Base-by-base conservation (phyloP, 305 asterid species). In the Striga hermonthica region DNA sequence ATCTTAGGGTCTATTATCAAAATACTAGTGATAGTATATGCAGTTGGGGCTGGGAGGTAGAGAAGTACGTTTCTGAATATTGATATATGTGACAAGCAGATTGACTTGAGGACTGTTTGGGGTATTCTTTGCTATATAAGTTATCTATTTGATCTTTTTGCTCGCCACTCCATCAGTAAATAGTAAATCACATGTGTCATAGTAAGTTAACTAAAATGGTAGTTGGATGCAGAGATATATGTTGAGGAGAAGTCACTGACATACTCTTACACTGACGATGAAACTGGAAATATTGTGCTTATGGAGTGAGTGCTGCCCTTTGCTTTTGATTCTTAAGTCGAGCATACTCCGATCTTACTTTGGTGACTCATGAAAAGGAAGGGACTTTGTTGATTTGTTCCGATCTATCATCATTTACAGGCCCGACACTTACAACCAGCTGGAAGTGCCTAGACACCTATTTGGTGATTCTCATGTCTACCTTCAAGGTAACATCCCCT, bases 181-280 rank as follows among this genome's bases (percentile, higher is more conserved):
- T 65, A 52, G 39, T 38, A 36, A 34, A 3, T 44, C 57, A 40
- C 28, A 13, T 41, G 9, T 45, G 16, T 37, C 41, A 49, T 58
- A 35, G 65, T 64, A 53, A 50, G 49, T 62, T 67, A 39, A 52
- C 73, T 72, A 28, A 75, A 63, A 43, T 48, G 52, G 15, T 54
- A 4, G 9, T 75, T 56, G 57, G 72, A 38, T 84, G 75, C 97
- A 92, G 97, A 73, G 82, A 85, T 90, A 45, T 83, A 48, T 78
- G 97, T 86, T 67, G 79, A 79, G 75, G 94, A 83, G 76, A 90
- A 82, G 81, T 67, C 82, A 81, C 79, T 74, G n/a, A 69, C 76
- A 5, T 90, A 92, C 80, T 91, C 88, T 59, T 92, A 87, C 76
- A 86, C 95, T 4, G 97, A 92, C 65, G 97, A 89, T 60, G 97